Percentiles rank a stretch among this genome's conserved stretches.
Conservation (phyloP, 257 asterid genomes). For the Ligustrum vulgare region DNA sequence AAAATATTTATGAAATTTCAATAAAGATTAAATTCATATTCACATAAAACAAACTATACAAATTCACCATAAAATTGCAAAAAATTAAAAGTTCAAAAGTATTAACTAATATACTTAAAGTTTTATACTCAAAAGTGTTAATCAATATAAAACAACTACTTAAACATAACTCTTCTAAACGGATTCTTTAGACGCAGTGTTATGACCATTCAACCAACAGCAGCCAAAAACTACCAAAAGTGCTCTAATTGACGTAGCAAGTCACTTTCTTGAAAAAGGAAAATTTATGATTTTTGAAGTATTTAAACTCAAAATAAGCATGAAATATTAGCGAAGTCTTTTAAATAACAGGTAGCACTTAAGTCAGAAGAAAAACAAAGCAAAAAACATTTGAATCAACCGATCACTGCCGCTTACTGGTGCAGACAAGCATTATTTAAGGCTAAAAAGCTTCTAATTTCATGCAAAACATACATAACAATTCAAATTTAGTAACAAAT, state of each 20-base stretch:
- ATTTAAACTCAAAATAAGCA: neutral
- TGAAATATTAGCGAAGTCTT: neutral
- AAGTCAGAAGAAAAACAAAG: neutral
- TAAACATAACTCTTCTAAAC: too few species aligned
- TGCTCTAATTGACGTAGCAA: neutral
- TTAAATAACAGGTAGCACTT: neutral
- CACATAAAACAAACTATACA: too few species aligned
- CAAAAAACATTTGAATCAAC: neutral
- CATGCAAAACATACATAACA: neutral
- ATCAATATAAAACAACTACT: too few species aligned
- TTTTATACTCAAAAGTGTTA: too few species aligned
- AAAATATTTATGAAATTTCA: too few species aligned
- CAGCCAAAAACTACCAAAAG: neutral
- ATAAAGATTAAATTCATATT: too few species aligned
- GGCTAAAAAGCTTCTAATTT: neutral
- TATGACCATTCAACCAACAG: neutral
- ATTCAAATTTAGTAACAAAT: neutral
- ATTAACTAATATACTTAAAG: too few species aligned
- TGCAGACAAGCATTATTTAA: neutral
- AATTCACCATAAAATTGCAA: too few species aligned
- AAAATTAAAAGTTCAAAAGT: too few species aligned
- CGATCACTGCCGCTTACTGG: neutral
- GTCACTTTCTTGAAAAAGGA: neutral
- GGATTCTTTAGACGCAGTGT: neutral
- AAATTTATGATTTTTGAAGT: neutral